phyloP scores from a whole-genome alignment of 2,329 filamentous ascomycete species.

The Claviceps sp. region DNA sequence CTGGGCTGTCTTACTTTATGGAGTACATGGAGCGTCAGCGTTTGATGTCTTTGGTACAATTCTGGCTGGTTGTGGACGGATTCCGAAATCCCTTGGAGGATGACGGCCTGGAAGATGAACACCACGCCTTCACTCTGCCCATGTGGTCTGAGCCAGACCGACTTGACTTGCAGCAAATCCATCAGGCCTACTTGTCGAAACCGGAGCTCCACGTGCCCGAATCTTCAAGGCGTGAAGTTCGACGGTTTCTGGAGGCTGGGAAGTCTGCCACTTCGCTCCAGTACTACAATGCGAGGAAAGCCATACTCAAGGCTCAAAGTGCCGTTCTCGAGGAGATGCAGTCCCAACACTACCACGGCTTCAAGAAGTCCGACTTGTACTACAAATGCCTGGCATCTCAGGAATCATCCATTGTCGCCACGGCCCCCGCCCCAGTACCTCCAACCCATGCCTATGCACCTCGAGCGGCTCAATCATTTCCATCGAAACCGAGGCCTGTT shows the following conservation, averaged over 20 bases:
- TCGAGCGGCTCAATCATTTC: slow-evolving; percentile 24
- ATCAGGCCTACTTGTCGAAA: slow-evolving; percentile 75
- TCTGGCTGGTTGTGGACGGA: slow-evolving; percentile 96
- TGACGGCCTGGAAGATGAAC: slow-evolving; percentile 49
- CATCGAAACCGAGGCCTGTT: slow-evolving; percentile 29
- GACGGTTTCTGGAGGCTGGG: slow-evolving; percentile 66
- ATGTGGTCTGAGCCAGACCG: slow-evolving; percentile 77
- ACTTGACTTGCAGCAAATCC: slow-evolving; percentile 78
- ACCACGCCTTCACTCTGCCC: slow-evolving; percentile 44
- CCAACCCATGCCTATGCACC: slow-evolving; percentile 11
- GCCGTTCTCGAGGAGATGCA: slow-evolving; percentile 75
- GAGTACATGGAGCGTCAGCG: slow-evolving; percentile 94
- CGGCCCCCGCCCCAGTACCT: slow-evolving; percentile 1
- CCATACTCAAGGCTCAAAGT: slow-evolving; percentile 72
- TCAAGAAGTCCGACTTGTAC: slow-evolving; percentile 86
- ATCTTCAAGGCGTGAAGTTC: slow-evolving; percentile 55
- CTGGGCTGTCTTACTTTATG: slow-evolving; percentile 96
- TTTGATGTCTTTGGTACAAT: slow-evolving; percentile 83
- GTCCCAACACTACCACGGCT: slow-evolving; percentile 63
- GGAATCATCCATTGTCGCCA: slow-evolving; percentile 34
- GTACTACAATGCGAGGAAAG: slow-evolving; percentile 69
- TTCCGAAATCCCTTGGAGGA: slow-evolving; percentile 90
- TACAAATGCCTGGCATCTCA: slow-evolving; percentile 93
- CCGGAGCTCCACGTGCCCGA: slow-evolving; percentile 68
- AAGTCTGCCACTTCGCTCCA: slow-evolving; percentile 63